Conservation (phyloP, 495 filamentous ascomycete genomes). For the Aspergillus leporis region DNA sequence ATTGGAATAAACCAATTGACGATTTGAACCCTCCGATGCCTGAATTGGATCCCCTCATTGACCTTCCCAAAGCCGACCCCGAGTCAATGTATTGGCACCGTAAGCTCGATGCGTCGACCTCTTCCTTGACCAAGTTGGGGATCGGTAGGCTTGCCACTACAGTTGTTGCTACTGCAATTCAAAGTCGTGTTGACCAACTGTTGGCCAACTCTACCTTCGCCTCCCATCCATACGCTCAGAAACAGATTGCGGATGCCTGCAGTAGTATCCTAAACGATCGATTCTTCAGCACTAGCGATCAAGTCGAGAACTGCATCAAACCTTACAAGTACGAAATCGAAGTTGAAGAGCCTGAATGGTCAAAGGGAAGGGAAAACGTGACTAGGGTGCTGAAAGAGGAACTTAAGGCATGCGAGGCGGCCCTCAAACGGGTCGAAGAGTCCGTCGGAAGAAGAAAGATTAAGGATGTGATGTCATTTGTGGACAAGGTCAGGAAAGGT, state of each 20-base stretch:
- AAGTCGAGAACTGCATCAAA: slow-evolving; percentile 99
- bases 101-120: slow-evolving; percentile 90
- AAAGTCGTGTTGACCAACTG: slow-evolving; percentile 78
- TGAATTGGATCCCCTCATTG: slow-evolving; percentile 71
- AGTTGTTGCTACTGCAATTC: slow-evolving; percentile 84
- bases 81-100: slow-evolving; percentile 89
- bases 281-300: slow-evolving; percentile 94
- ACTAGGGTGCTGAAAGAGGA: slow-evolving; percentile 78
- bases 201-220: slow-evolving; percentile 79
- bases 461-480: slow-evolving; percentile 85
- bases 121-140: slow-evolving; percentile 86
- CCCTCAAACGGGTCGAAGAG: slow-evolving; percentile 72
- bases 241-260: slow-evolving; percentile 87
- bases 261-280: slow-evolving; percentile 87
- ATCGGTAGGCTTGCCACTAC: slow-evolving; percentile 91
- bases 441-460: slow-evolving; percentile 76
- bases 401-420: slow-evolving; percentile 75
- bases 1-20: slow-evolving; percentile 96
- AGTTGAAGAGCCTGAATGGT: slow-evolving; percentile 87
- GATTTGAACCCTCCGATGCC: slow-evolving; percentile 61
- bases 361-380: slow-evolving; percentile 76
- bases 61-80: slow-evolving; percentile 78
- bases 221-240: slow-evolving; percentile 84
- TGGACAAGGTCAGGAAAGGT: slow-evolving; percentile 84
- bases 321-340: slow-evolving; percentile 98